A percentile compares a stretch with the other conserved stretches of the same genome.
These are phyloP conservation scores for Plasmodium inui DNA, from an alignment of 169 alveolate genomes.

Conservation along the genomic window DNA sequence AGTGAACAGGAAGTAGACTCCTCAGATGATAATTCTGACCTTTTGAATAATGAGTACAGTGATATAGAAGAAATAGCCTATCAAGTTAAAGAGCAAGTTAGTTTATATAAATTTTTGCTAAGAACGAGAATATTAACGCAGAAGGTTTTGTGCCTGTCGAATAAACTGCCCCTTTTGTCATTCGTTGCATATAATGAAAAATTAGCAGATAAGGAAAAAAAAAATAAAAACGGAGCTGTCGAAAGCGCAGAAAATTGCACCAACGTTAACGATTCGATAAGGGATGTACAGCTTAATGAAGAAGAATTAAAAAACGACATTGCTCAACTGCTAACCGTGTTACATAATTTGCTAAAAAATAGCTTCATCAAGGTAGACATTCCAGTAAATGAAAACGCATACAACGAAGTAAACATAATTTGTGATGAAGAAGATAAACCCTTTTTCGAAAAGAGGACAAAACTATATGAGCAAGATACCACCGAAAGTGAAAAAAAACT, in stretches of 20 bases:
- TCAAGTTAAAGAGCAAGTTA: constrained; percentile 46
- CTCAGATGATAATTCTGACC: constrained; percentile 13
- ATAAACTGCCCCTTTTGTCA: constrained; percentile 42
- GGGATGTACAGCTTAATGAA: constrained; percentile 31
- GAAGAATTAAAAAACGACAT: constrained; percentile 34
- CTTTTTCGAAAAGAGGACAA: constrained; percentile 47
- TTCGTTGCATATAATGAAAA: constrained; percentile 39
- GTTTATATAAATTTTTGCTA: constrained; percentile 38
- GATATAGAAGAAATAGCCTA: constrained; percentile 63
- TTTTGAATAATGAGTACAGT: constrained; percentile 48
- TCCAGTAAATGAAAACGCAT: constrained; percentile 23
- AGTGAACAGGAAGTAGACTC: not conserved
- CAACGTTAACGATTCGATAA: not conserved
- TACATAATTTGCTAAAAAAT: constrained; percentile 45
- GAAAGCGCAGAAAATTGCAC: not conserved
- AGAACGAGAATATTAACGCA: constrained; percentile 71
- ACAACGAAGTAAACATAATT: constrained; percentile 41
- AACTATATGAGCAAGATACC: constrained; percentile 23
- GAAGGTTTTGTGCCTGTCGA: constrained; percentile 35
- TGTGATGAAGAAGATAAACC: constrained; percentile 74
- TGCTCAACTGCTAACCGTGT: constrained; percentile 19
- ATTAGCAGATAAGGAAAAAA: not conserved
- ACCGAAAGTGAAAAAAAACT: constrained; percentile 67
- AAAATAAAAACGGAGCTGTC: not conserved
- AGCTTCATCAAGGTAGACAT: constrained; percentile 38